Evolutionary conservation across 2,329 filamentous ascomycete genomes (phyloP).

Genomic region (Piedraia hortae): DNA sequence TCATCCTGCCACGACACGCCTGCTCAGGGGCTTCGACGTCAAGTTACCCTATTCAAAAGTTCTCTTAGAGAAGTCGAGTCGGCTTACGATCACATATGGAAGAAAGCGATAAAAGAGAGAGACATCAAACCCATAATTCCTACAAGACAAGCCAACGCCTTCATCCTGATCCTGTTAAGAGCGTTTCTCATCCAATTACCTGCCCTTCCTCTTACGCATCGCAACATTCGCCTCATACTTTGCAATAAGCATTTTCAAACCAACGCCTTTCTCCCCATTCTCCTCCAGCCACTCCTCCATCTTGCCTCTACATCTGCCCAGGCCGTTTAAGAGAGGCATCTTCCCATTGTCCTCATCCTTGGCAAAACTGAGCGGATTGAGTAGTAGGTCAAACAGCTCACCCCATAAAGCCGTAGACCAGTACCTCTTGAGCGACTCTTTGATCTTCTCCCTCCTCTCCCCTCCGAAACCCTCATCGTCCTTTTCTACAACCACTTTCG

Average conservation of each 20-base stretch:
- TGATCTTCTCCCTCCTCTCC: conserved; percentile 47
- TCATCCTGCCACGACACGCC: no score
- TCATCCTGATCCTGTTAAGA: no score
- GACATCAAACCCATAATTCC: no score
- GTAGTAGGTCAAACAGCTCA: conserved; percentile 53
- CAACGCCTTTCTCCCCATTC: conserved; percentile 56
- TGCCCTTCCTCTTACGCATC: conserved; percentile 14
- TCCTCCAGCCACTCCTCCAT: conserved; percentile 66
- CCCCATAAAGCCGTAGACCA: conserved; percentile 88
- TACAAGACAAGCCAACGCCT: no score
- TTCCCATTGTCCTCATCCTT: conserved; percentile 34
- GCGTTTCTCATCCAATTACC: no score
- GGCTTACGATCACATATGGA: no score
- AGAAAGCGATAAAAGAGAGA: no score
- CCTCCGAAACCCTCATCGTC: conserved; percentile 12
- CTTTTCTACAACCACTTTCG: conserved; percentile 23
- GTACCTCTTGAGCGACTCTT: conserved; percentile 70
- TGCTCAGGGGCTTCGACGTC: no score
- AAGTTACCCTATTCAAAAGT: no score
- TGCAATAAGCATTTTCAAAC: conserved; percentile 25
- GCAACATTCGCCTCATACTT: conserved; percentile 42
- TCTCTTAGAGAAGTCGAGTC: no score
- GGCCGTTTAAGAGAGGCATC: conserved; percentile 45
- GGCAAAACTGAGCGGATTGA: conserved; percentile 51
- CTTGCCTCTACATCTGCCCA: conserved; percentile 39